Evolutionary conservation across 768 basidiomycete genomes (phyloP).

Genomic region (Trametes cingulata): DNA sequence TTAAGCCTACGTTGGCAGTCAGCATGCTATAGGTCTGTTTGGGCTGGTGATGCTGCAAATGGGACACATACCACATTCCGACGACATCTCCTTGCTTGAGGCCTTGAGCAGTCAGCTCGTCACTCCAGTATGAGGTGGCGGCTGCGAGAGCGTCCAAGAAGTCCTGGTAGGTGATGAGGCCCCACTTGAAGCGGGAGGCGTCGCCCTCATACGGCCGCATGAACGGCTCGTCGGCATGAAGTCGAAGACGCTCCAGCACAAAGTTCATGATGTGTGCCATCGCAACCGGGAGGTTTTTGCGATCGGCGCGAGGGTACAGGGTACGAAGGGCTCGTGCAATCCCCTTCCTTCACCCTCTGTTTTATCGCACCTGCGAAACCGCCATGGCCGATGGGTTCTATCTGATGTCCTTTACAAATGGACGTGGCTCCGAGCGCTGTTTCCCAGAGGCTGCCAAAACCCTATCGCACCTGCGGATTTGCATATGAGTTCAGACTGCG

Average conservation of each 20-base stretch:
- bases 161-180: constrained; percentile 5
- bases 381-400: too few relatives aligned
- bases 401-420: too few relatives aligned
- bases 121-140: neutral
- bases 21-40: neutral
- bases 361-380: too few relatives aligned
- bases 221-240: neutral
- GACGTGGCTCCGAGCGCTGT: too few relatives aligned
- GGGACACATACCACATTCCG: constrained; percentile 7
- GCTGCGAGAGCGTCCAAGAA: neutral
- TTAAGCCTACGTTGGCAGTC: constrained; percentile 22
- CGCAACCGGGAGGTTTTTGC: neutral
- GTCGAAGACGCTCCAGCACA: neutral
- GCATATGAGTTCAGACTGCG: too few relatives aligned
- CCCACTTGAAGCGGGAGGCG: constrained; percentile 1
- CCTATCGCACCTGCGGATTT: too few relatives aligned
- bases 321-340: too few relatives aligned
- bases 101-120: neutral
- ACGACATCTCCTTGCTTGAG: constrained; percentile 5
- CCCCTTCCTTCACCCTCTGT: too few relatives aligned
- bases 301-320: too few relatives aligned
- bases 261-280: constrained; percentile 18
- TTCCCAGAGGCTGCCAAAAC: too few relatives aligned
- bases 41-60: neutral
- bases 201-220: constrained; percentile 13